Evolutionary conservation across 108 stramenopile species (phyloP).

Genomic region (Nitzschia inconspicua): DNA sequence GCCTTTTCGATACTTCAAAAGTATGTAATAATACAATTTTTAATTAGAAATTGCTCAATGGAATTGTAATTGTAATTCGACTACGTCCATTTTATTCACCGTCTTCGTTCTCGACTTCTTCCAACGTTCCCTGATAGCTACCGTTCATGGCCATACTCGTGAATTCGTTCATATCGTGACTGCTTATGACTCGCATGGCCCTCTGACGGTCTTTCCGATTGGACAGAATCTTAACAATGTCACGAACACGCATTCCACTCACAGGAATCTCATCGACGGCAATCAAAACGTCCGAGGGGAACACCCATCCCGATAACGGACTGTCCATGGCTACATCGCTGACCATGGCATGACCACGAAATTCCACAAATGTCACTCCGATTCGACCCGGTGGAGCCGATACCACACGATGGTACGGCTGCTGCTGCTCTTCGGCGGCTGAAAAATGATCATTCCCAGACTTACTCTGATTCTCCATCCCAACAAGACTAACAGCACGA

Average conservation of each 20-base stretch:
- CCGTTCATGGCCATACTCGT: slow-evolving; percentile 40
- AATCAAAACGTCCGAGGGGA: slow-evolving; percentile 78
- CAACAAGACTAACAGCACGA: background rate
- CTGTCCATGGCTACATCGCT: slow-evolving; percentile 68
- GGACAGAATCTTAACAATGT: slow-evolving; percentile 76
- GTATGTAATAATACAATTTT: too few species aligned
- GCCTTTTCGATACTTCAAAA: too few species aligned
- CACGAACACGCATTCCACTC: slow-evolving; percentile 74
- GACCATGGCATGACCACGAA: slow-evolving; percentile 84
- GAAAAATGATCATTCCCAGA: background rate
- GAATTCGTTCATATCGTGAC: slow-evolving; percentile 71
- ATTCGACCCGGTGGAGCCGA: slow-evolving; percentile 85
- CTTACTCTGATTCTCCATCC: background rate
- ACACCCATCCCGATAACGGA: slow-evolving; percentile 76
- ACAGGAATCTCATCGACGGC: slow-evolving; percentile 83
- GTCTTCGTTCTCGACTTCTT: too few species aligned
- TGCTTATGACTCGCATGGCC: slow-evolving; percentile 72
- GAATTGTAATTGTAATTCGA: too few species aligned
- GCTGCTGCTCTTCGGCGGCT: slow-evolving; percentile 30
- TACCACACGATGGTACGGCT: slow-evolving; percentile 79
- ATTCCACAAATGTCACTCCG: slow-evolving; percentile 80
- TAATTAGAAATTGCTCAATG: too few species aligned
- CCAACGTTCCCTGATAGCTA: too few species aligned
- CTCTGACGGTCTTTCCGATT: slow-evolving; percentile 60
- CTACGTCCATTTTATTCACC: too few species aligned